Evolutionary conservation across 257 asterid genomes (phyloP), one percentile per base, ranked within the genome.

Genomic region (Plectranthus barbatus): DNA sequence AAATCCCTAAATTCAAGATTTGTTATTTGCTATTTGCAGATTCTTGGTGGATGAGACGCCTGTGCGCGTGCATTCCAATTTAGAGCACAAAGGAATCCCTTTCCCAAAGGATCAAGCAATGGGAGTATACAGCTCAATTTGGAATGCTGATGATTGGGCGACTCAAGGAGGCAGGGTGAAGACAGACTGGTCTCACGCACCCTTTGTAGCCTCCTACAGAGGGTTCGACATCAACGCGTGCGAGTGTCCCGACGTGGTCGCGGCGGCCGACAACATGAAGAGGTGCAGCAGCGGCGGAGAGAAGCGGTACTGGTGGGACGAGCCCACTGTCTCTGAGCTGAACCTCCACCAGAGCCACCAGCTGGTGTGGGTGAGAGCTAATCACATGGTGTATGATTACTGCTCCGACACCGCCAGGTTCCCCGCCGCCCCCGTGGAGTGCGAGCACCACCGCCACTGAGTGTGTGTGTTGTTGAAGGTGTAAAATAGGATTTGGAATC

Each of bases 101-200:
- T 90, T 62, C n/a, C 97, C 97, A 1, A 83, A 79, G 59, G 94
- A 80, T 47, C 95, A 90, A 72, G 69, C 94, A 14, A 86, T 86
- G 97, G 91, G 91, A 0, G 90, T 90, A 0, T 84, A 86, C 41
- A 90, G 95, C 72, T 90, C 97, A 0, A 84, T 90, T 6, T 90
- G 97, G 97, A 90, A 86, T 36, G 97, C 95, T 0, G 97, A 90
- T 42, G 97, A 90, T 56, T 90, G 97, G 97, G 97, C 97, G 18
- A 86, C 97, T 0, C 97, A 90, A 46, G 97, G 97, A 0, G 97
- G 97, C 0, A 63, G 72, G 19, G 88, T 90, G 1, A 86, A 90
- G 76, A 90, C 95, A 0, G 91, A 90, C 17, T 90, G 97, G 97
- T 57, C 86, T 1, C 85, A 90, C 11, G 92, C 95, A 19, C 97